A percentile compares a stretch with the other conserved stretches of the same genome.
Conservation (phyloP, 2,329 filamentous ascomycete genomes). For the Dothideomycetes sp. region DNA sequence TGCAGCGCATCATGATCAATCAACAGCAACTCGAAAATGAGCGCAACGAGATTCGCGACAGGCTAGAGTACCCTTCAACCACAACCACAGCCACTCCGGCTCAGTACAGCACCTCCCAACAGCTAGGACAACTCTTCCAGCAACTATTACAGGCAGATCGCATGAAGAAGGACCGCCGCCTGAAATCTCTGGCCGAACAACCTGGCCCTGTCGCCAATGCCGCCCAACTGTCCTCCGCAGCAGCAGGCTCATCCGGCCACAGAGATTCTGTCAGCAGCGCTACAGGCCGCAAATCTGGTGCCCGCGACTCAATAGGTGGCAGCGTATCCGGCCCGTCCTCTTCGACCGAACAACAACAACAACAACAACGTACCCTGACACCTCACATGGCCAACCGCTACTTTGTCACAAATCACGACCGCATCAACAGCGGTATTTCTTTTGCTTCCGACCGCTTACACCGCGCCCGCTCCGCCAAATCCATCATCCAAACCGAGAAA, state of each 20-base stretch:
- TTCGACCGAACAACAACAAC: constrained; percentile 24
- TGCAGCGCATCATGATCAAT: constrained; percentile 82
- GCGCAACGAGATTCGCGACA: constrained; percentile 73
- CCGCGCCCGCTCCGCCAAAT: constrained; percentile 70
- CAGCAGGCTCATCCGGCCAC: constrained; percentile 20
- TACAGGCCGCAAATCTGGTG: constrained; percentile 22
- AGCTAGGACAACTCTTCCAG: constrained; percentile 70
- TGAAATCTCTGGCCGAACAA: constrained; percentile 22
- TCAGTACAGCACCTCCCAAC: constrained; percentile 68
- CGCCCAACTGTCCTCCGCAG: constrained; percentile 15
- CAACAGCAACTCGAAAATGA: constrained; percentile 82
- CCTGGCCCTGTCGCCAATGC: constrained; percentile 19
- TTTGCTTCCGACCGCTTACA: constrained; percentile 80
- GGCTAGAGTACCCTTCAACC: constrained; percentile 71
- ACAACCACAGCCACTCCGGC: constrained; percentile 53
- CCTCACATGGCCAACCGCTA: constrained; percentile 68
- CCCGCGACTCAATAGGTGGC: constrained; percentile 34
- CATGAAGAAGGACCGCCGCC: constrained; percentile 67
- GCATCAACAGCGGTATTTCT: constrained; percentile 73
- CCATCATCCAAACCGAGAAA: constrained; percentile 63
- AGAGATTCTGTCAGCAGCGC: constrained; percentile 36
- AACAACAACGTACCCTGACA: constrained; percentile 63
- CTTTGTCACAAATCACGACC: constrained; percentile 66
- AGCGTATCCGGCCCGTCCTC: constrained; percentile 22
- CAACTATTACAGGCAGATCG: constrained; percentile 77